Conservation (phyloP, 768 basidiomycete species). For the Astraeus odoratus region DNA sequence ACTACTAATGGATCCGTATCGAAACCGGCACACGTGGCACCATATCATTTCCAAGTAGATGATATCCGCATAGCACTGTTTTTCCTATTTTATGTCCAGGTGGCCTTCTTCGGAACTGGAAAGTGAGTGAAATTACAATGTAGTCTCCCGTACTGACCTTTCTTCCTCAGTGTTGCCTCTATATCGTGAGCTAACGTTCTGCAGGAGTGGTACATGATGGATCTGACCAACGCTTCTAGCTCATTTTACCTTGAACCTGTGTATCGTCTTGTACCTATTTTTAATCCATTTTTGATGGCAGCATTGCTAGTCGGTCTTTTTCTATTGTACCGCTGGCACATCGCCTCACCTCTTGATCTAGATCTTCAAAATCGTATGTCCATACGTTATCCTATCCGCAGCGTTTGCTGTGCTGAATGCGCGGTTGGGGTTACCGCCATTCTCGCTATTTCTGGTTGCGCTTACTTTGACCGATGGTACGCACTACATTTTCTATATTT, state of each 20-base stretch:
- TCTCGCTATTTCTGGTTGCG: conserved; percentile 74
- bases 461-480: conserved; percentile 65
- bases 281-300: conserved; percentile 82
- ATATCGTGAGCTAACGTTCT: conserved; percentile 52
- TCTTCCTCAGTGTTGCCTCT: conserved; percentile 56
- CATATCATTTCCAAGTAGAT: conserved; percentile 45
- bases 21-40: conserved; percentile 1
- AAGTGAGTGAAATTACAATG: conserved; percentile 46
- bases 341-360: conserved; percentile 20
- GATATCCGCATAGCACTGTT: conserved; percentile 72
- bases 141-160: neutral
- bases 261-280: conserved; percentile 79
- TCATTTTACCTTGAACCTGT: conserved; percentile 87
- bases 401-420: conserved; percentile 64
- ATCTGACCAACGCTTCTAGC: conserved; percentile 23
- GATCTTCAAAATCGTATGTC: conserved; percentile 79
- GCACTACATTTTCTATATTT: conserved; percentile 6
- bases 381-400: conserved; percentile 71
- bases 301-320: conserved; percentile 47
- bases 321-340: neutral
- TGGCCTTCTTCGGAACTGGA: conserved; percentile 81
- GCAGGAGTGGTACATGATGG: neutral
- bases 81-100: conserved; percentile 82
- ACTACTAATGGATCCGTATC: neutral
- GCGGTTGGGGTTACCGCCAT: conserved; percentile 62